Evolutionary conservation across 805 yeast species (phyloP), one percentile per base, ranked within the genome.

Genomic region (Jamesozyma piceae): DNA sequence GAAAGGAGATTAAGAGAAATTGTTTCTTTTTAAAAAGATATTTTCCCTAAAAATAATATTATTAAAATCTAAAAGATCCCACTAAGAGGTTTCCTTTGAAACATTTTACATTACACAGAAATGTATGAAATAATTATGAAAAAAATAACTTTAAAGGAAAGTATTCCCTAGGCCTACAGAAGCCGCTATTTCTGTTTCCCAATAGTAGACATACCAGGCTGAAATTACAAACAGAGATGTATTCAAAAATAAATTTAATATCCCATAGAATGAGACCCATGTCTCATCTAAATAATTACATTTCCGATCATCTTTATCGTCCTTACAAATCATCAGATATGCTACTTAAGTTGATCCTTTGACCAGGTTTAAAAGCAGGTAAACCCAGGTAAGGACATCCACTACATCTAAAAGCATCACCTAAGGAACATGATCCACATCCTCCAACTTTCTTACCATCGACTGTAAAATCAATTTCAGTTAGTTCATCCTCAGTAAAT

Each of bases 361-460:
- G 95, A 41, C 99, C 99, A 1, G 97, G 98, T 65, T 88, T 88
- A 74, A 92, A 92, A 3, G 99, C 97, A 14, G 99, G 99, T 37
- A 92, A 70, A 0, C 99, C 99, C 51, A 92, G 68, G 65, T 81
- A 92, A 32, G 99, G 99, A 66, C 99, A 92, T 2, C 97, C 97
- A 52, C 89, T 95, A 63, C 99, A 92, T 58, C 99, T 73, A 68
- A 92, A 92, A 0, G 98, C 98, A 63, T 92, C 99, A 35, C 99
- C 99, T 39, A 92, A 72, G 0, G 97, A 80, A 67, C 99, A 92
- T 10, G 95, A 85, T 21, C 95, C 95, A 68, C 99, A 92, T 3
- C 97, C 96, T 28, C 97, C 97, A 11, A 95, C 82, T 57, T 62
- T 57, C 58, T 90, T 90, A 33, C 97, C 97, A 50, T 89, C 87